phyloP scores from a whole-genome alignment of 805 yeast species.

The Sungouiella thailandica region DNA sequence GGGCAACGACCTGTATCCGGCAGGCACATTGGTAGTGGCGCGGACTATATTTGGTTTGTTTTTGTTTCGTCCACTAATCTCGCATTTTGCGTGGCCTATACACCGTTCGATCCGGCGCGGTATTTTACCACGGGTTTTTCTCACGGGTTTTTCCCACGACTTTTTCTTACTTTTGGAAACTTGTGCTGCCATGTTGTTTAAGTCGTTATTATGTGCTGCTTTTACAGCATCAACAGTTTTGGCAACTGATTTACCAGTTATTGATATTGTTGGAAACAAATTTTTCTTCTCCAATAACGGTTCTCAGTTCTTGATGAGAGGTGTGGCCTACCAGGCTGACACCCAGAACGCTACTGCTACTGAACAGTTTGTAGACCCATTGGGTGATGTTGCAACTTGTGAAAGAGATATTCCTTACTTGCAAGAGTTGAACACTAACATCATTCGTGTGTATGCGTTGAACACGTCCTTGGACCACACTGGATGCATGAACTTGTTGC shows the following conservation, averaged over 20 bases:
- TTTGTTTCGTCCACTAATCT: no score
- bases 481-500: constrained; percentile 60
- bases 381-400: constrained; percentile 59
- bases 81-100: no score
- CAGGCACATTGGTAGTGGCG: no score
- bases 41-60: no score
- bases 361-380: constrained; percentile 58
- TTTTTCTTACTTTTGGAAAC: no score
- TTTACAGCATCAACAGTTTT: constrained; percentile 5
- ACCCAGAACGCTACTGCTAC: constrained; percentile 43
- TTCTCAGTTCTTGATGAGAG: constrained; percentile 70
- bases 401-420: constrained; percentile 71
- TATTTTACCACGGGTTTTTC: constrained; percentile 2
- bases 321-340: constrained; percentile 76
- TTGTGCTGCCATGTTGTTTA: constrained; percentile 29
- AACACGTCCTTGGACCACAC: constrained; percentile 61
- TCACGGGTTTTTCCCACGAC: no score
- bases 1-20: no score
- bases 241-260: constrained; percentile 22
- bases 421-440: constrained; percentile 58
- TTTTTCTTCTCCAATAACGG: constrained; percentile 74
- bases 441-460: constrained; percentile 71
- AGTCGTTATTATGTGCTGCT: constrained; percentile 23
- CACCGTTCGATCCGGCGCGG: no score
- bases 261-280: constrained; percentile 72